Percentiles rank a stretch among this genome's conserved stretches.
These are phyloP conservation scores for Sarcodon sp. DNA, from an alignment of 768 basidiomycete species.

Conservation along the genomic window DNA sequence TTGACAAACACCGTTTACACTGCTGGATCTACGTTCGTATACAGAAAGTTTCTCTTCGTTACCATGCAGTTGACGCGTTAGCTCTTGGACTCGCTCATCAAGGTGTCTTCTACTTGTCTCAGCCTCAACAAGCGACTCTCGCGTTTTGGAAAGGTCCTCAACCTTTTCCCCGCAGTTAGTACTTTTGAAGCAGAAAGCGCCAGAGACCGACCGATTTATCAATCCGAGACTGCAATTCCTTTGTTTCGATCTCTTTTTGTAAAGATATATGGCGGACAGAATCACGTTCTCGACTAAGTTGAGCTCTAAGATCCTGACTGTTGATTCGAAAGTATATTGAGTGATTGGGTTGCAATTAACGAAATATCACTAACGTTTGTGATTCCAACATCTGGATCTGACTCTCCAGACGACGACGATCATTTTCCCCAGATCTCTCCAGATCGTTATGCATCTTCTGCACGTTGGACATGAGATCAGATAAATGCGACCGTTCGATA, in stretches of 20 bases:
- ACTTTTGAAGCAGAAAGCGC: background rate
- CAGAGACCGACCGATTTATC: constrained; percentile 51
- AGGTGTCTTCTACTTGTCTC: constrained; percentile 73
- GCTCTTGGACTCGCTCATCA: constrained; percentile 54
- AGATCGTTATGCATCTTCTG: constrained; percentile 86
- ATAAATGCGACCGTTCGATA: constrained; percentile 72
- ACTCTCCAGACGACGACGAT: constrained; percentile 68
- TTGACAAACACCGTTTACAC: constrained; percentile 15
- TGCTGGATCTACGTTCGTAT: constrained; percentile 55
- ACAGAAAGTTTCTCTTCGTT: constrained; percentile 79
- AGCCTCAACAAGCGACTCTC: constrained; percentile 57
- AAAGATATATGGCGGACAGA: constrained; percentile 56
- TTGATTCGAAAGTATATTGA: background rate
- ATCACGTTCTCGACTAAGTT: constrained; percentile 67
- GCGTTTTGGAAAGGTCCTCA: constrained; percentile 51
- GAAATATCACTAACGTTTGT: constrained; percentile 50
- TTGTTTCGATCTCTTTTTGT: constrained; percentile 71
- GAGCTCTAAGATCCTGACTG: constrained; percentile 64
- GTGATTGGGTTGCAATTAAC: background rate
- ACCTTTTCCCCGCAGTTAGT: constrained; percentile 23
- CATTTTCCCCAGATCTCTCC: constrained; percentile 74
- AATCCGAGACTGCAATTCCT: constrained; percentile 59
- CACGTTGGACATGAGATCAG: constrained; percentile 81
- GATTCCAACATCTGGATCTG: constrained; percentile 67
- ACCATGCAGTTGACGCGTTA: constrained; percentile 54